Evolutionary conservation across 768 basidiomycete species (phyloP).

Genomic region (Coprinellus aureogranulatus): DNA sequence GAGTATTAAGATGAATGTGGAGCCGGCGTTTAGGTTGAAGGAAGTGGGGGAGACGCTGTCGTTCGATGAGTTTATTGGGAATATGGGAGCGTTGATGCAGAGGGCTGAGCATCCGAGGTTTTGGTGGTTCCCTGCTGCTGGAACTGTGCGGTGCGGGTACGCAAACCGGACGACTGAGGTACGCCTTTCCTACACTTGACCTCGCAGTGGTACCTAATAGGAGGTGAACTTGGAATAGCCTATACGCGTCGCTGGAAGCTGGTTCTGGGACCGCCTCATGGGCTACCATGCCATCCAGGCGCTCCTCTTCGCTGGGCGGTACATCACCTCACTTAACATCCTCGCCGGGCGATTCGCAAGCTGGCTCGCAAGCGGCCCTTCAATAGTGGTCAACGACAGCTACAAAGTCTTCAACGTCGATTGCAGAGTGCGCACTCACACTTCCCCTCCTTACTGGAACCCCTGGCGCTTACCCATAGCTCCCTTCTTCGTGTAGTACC

Average conservation of each 20-base stretch:
- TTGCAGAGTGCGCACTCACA: conserved; percentile 64
- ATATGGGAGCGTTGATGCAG: conserved; percentile 52
- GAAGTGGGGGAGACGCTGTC: conserved; percentile 62
- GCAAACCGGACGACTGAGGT: conserved; percentile 80
- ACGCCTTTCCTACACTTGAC: conserved; percentile 12
- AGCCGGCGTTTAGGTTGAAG: conserved; percentile 76
- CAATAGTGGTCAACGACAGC: conserved; percentile 71
- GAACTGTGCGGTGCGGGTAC: conserved; percentile 66
- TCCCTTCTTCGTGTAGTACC: conserved; percentile 61
- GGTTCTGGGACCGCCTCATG: conserved; percentile 70
- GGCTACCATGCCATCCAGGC: conserved; percentile 83
- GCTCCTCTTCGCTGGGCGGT: conserved; percentile 74
- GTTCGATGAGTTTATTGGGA: conserved; percentile 61
- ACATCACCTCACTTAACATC: conserved; percentile 58
- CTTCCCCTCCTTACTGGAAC: neutral
- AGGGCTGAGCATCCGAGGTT: conserved; percentile 87
- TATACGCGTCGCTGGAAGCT: conserved; percentile 48
- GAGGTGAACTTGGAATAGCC: conserved; percentile 38
- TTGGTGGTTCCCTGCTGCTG: conserved; percentile 92
- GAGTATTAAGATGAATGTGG: conserved; percentile 72
- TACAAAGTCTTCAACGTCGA: conserved; percentile 90
- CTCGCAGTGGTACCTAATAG: neutral
- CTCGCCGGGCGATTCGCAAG: conserved; percentile 62
- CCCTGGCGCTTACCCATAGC: conserved; percentile 9
- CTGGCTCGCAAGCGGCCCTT: conserved; percentile 60